Conservation (phyloP, 163 green algal genomes). For the Smithsoniella earleae region DNA sequence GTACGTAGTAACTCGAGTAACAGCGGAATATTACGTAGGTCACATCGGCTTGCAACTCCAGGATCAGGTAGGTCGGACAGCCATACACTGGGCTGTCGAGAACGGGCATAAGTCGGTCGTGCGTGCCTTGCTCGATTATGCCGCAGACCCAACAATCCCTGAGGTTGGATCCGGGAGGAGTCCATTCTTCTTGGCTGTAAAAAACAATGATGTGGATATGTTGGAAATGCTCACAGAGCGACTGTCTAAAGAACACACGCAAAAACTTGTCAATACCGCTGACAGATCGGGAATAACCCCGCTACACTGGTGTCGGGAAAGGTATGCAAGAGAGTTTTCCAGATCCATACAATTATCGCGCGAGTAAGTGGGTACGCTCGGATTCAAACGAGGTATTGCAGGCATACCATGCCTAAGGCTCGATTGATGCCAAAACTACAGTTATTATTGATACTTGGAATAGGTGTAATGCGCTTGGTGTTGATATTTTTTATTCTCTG, state of each 20-base stretch:
- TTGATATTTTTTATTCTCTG: neutral
- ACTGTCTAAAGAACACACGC: neutral
- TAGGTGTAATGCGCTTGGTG: neutral
- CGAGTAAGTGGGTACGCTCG: too few relatives aligned
- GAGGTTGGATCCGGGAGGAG: neutral
- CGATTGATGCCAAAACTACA: neutral
- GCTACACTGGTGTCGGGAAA: neutral
- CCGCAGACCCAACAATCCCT: neutral
- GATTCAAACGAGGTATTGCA: neutral
- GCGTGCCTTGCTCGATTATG: neutral
- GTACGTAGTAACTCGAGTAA: too few relatives aligned
- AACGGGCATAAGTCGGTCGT: neutral
- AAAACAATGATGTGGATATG: neutral
- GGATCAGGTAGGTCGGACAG: neutral
- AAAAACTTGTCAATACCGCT: neutral
- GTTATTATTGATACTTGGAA: neutral
- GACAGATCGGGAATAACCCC: neutral
- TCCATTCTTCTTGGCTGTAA: neutral
- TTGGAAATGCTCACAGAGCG: neutral
- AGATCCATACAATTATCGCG: too few relatives aligned
- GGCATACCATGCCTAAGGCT: neutral
- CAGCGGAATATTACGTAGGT: too few relatives aligned
- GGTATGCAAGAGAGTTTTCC: too few relatives aligned
- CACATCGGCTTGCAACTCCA: too few relatives aligned
- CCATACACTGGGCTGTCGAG: slow-evolving; percentile 4